These are phyloP conservation scores for Laguncularia racemosa DNA, from an alignment of 345 rosid species.

Conservation along the genomic window DNA sequence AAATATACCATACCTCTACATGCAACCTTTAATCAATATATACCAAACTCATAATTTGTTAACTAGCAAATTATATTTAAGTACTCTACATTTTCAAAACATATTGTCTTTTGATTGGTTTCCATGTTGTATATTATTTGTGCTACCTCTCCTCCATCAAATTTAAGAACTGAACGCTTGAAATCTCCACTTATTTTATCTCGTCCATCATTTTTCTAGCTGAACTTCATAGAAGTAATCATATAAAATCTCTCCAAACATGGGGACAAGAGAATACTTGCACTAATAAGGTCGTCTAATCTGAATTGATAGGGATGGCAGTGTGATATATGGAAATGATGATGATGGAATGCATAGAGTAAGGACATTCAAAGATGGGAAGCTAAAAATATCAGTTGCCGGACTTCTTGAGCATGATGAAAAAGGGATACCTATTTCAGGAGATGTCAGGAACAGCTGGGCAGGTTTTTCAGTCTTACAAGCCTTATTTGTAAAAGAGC, in stretches of 20 bases:
- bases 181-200: no score
- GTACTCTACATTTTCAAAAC: no score
- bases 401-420: slow-evolving; percentile 52
- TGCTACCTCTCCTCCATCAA: no score
- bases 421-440: slow-evolving; percentile 58
- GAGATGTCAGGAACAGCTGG: slow-evolving; percentile 78
- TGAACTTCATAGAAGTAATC: neutral
- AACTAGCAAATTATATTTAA: no score
- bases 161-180: no score
- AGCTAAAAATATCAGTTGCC: slow-evolving; percentile 42
- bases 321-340: slow-evolving; percentile 70
- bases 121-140: no score
- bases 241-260: neutral
- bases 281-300: neutral
- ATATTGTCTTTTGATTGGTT: no score
- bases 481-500: slow-evolving; percentile 66
- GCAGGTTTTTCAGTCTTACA: slow-evolving; percentile 68
- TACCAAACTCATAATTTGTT: no score
- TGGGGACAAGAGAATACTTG: no score
- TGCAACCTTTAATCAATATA: no score
- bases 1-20: no score
- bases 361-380: slow-evolving; percentile 67
- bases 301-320: slow-evolving; percentile 49
- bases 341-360: slow-evolving; percentile 56
- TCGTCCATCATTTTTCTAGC: no score